Base-by-base conservation (phyloP, 768 basidiomycete species). In the Pisolithus albus region DNA sequence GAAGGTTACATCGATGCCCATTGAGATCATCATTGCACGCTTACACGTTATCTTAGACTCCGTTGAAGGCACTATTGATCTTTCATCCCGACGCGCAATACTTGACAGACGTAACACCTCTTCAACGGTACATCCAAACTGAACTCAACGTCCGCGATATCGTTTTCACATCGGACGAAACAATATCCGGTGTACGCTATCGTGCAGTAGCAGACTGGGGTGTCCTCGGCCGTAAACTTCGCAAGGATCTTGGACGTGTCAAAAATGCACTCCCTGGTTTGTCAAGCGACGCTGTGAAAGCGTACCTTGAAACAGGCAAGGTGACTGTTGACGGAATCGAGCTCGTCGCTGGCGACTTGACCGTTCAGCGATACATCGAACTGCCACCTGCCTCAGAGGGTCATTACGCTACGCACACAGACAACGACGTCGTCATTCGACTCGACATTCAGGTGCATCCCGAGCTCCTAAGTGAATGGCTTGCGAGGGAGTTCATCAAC, bases 141-240 rank as follows among this genome's bases (percentile, higher is more conserved):
- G 95, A 99, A 67, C 83, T 99, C 61, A 99, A 99, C 70, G 83
- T 98, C 52, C 90, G 92, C 23, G 84, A 90, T 58, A 73, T 99
- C 59, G 67, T 88, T 55, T 90, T 96, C 77, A 93, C 86, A 50
- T 87, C 87, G 1, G 88, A 96, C 64, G 96, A 98, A 68, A 71
- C 75, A 11, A 68, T 79, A 28, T 91, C 92, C 32, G 92, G 94
- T 21, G 87, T 97, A 58, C 82, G 82, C 55, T 98, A 97, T 76
- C 83, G 83, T 50, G 94, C 86, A 5, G 84, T 86, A 26, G 95
- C 96, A 9, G 96, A 99, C 72, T 97, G 92, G 91, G 76, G 82
- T n/a, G 85, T 90, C 13, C 79, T 99, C 47, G 96, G 96, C 46
- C 82, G 83, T 61, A 98, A 96, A 70, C 77, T 99, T 46, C 83